These are phyloP conservation scores for Penicillium canescens DNA, from an alignment of 495 filamentous ascomycete species.

Conservation along the genomic window DNA sequence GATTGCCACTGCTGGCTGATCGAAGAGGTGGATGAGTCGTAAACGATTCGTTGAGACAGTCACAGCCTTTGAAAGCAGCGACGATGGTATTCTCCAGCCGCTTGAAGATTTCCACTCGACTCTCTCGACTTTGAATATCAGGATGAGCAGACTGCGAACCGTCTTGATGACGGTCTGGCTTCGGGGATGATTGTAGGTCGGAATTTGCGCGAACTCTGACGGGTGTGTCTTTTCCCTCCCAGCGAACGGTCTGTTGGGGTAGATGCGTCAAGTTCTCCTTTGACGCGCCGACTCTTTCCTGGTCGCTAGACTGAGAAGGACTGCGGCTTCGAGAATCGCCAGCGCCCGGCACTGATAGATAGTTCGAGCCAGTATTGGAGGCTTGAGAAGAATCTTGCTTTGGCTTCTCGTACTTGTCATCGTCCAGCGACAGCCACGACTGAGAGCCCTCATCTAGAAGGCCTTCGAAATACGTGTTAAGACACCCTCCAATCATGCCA, in stretches of 20 bases:
- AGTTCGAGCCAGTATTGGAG: slow-evolving; percentile 1
- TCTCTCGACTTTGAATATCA: slow-evolving; percentile 23
- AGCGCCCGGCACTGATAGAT: slow-evolving; percentile 21
- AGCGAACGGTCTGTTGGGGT: slow-evolving; percentile 13
- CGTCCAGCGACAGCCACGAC: slow-evolving; percentile 14
- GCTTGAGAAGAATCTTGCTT: not conserved
- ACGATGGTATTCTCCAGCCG: slow-evolving; percentile 76
- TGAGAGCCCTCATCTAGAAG: slow-evolving; percentile 23
- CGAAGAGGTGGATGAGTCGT: slow-evolving; percentile 29
- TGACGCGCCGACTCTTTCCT: slow-evolving; percentile 11
- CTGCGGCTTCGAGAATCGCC: slow-evolving; percentile 30
- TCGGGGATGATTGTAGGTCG: slow-evolving; percentile 27
- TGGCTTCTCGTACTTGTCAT: slow-evolving; percentile 12
- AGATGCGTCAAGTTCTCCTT: slow-evolving; percentile 18
- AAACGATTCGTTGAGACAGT: slow-evolving; percentile 76
- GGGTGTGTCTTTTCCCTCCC: slow-evolving; percentile 21
- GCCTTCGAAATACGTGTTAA: slow-evolving; percentile 50
- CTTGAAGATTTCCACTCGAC: slow-evolving; percentile 56
- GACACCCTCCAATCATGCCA: slow-evolving; percentile 53
- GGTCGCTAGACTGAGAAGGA: slow-evolving; percentile 29
- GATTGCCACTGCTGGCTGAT: slow-evolving; percentile 26
- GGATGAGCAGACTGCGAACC: slow-evolving; percentile 13
- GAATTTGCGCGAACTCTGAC: slow-evolving; percentile 32
- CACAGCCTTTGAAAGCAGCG: slow-evolving; percentile 63
- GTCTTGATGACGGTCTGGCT: slow-evolving; percentile 17